These are phyloP conservation scores for Paraphoma chrysanthemicola DNA, from an alignment of 2,329 filamentous ascomycete genomes.

Conservation along the genomic window DNA sequence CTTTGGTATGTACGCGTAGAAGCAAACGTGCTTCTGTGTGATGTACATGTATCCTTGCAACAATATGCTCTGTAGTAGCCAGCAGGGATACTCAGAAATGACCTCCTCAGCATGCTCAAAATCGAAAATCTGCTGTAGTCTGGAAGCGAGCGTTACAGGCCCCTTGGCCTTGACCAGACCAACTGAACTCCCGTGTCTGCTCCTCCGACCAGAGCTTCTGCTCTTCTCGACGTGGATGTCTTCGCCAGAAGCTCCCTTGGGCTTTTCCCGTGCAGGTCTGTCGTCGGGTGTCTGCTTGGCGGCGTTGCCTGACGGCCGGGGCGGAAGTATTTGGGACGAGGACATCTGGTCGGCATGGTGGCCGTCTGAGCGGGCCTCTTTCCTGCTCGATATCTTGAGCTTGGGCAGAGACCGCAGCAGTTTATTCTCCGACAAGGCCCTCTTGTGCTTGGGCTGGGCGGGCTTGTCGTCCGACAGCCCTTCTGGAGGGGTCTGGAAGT, in stretches of 20 bases:
- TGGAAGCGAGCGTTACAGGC: conserved; percentile 69
- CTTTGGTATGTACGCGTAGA: conserved; percentile 96
- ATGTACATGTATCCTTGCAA: conserved; percentile 97
- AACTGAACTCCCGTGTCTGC: conserved; percentile 31
- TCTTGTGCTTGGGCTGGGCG: conserved; percentile 56
- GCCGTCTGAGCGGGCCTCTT: conserved; percentile 32
- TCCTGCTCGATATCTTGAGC: conserved; percentile 51
- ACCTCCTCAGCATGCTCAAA: conserved; percentile 85
- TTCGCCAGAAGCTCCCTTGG: conserved; percentile 30
- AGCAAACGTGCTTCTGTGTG: conserved; percentile 90
- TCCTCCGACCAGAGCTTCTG: conserved; percentile 29
- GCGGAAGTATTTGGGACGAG: conserved; percentile 49
- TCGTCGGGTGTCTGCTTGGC: conserved; percentile 9
- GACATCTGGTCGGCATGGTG: conserved; percentile 59
- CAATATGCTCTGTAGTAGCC: conserved; percentile 87
- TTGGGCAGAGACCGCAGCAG: conserved; percentile 71
- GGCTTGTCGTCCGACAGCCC: conserved; percentile 21
- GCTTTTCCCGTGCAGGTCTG: conserved; percentile 17
- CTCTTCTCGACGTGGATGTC: conserved; percentile 30
- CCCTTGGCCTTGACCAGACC: conserved; percentile 26
- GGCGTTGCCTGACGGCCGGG: conserved; percentile 30
- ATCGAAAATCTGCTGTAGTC: conserved; percentile 70
- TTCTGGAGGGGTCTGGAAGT: conserved; percentile 28
- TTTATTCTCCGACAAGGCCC: conserved; percentile 69
- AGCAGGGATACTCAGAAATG: conserved; percentile 91